Percentiles rank a stretch among this genome's conserved stretches.
These are phyloP conservation scores for Lupinus albus DNA, from an alignment of 306 rosid species.

Conservation along the genomic window DNA sequence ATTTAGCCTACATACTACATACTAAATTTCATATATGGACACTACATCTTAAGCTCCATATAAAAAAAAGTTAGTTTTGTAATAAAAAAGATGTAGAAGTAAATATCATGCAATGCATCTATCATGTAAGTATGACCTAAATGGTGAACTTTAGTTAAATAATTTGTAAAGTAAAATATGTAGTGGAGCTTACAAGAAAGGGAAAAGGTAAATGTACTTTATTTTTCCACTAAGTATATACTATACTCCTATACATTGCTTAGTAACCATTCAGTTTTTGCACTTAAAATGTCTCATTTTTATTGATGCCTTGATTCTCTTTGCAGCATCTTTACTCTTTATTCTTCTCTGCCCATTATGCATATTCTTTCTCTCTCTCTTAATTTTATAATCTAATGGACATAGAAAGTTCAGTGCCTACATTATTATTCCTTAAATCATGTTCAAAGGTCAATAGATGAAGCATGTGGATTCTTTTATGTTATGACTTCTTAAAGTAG, in stretches of 20 bases:
- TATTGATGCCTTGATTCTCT: slow-evolving; percentile 41
- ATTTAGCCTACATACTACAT: too few species aligned
- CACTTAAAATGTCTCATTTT: slow-evolving; percentile 42
- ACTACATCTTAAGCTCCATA: too few species aligned
- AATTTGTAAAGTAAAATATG: background rate
- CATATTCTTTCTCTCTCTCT: background rate
- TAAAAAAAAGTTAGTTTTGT: too few species aligned
- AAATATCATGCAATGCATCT: too few species aligned
- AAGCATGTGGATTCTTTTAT: slow-evolving; percentile 40
- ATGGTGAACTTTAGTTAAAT: background rate
- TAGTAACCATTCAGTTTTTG: background rate
- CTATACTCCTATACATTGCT: background rate
- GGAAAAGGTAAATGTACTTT: background rate
- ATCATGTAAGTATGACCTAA: too few species aligned
- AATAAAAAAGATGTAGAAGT: too few species aligned
- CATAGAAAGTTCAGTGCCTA: slow-evolving; percentile 37
- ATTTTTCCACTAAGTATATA: background rate
- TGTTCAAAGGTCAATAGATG: slow-evolving; percentile 39
- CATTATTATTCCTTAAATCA: slow-evolving; percentile 34
- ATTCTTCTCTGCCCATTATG: slow-evolving; percentile 37
- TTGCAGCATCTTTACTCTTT: slow-evolving; percentile 1
- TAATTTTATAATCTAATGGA: slow-evolving; percentile 39
- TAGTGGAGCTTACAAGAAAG: background rate
- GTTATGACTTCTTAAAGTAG: background rate
- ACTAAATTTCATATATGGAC: too few species aligned